phyloP scores from a whole-genome alignment of 179 eudicot genomes.

The Nepenthes alata region DNA sequence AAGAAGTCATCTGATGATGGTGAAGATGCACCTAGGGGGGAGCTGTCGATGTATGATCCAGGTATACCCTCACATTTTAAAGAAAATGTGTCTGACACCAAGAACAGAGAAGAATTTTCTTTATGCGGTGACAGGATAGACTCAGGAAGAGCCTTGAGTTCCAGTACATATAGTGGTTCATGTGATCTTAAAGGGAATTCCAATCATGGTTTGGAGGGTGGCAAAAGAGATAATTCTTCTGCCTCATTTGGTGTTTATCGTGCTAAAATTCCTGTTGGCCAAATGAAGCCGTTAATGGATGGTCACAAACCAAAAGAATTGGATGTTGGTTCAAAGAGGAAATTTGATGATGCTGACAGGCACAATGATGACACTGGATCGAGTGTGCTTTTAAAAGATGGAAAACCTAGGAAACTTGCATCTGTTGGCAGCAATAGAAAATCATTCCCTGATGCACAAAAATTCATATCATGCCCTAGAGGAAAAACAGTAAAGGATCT shows the following conservation, averaged over 20 bases:
- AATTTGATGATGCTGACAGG: conserved; percentile 15
- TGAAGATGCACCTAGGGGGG: too few species aligned
- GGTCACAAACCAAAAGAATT: conserved; percentile 29
- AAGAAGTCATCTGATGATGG: too few species aligned
- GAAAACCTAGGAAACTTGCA: conserved; percentile 17
- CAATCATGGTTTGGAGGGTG: conserved; percentile 8
- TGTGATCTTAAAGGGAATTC: conserved; percentile 12
- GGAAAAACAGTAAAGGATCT: conserved; percentile 23
- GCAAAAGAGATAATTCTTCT: conserved; percentile 15
- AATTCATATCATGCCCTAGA: conserved; percentile 17
- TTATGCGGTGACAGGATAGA: conserved; percentile 14
- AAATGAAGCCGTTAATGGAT: conserved; percentile 28
- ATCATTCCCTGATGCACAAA: conserved; percentile 20
- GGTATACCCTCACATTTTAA: too few species aligned
- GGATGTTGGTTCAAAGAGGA: conserved; percentile 33
- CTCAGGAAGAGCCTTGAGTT: conserved; percentile 19
- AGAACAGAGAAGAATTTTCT: conserved; percentile 2
- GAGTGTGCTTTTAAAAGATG: conserved; percentile 11
- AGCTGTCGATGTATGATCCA: too few species aligned
- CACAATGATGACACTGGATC: conserved; percentile 15
- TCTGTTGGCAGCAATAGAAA: conserved; percentile 23
- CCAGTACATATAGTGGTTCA: conserved; percentile 18
- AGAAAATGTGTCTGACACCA: conserved; percentile 3
- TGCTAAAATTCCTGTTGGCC: conserved; percentile 20
- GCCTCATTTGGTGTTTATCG: conserved; percentile 13